Base-by-base conservation (phyloP, 2,329 filamentous ascomycete genomes). In the Neoarthrinium moseri region DNA sequence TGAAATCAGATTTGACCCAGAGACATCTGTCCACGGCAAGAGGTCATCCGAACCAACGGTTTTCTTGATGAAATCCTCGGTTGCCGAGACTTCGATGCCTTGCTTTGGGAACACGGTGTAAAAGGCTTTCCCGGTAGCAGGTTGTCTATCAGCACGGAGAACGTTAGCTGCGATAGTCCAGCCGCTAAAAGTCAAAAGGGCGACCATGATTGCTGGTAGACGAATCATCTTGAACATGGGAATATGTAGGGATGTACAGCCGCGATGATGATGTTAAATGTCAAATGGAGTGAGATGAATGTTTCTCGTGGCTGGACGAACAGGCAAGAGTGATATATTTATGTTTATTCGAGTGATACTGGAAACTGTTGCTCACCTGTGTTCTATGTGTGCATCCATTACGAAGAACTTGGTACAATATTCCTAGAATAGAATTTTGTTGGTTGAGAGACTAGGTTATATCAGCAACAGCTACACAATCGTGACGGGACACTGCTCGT, bases 381-480 rank as follows among this genome's bases (percentile, higher is more conserved):
- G 33, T 35, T 35, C 15, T 11, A 17, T 11, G 33, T 35, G 33
- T 35, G 4, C 2, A 17, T 38, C 35, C 35, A 38, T 38, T 21
- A 38, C 35, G 7, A 38, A 29, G 35, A 22, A 24, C 15, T 12
- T 38, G 35, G 21, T 13, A 38, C 35, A 21, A 13, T 38, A 21
- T 21, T 38, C 17, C 17, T 21, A 38, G 35, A 38, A 38, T 38
- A 38, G 21, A n/a, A n/a, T n/a, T n/a, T n/a, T n/a, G n/a, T n/a
- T n/a, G n/a, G n/a, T n/a, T n/a, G n/a, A n/a, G n/a, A n/a, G n/a
- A n/a, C n/a, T n/a, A n/a, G n/a, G n/a, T n/a, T n/a, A n/a, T n/a
- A n/a, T n/a, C n/a, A n/a, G n/a, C n/a, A n/a, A n/a, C n/a, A n/a
- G n/a, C n/a, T n/a, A n/a, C n/a, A n/a, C n/a, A n/a, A n/a, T n/a